These are phyloP conservation scores for Acarospora socialis DNA, from an alignment of 2,329 filamentous ascomycete species.

Conservation along the genomic window DNA sequence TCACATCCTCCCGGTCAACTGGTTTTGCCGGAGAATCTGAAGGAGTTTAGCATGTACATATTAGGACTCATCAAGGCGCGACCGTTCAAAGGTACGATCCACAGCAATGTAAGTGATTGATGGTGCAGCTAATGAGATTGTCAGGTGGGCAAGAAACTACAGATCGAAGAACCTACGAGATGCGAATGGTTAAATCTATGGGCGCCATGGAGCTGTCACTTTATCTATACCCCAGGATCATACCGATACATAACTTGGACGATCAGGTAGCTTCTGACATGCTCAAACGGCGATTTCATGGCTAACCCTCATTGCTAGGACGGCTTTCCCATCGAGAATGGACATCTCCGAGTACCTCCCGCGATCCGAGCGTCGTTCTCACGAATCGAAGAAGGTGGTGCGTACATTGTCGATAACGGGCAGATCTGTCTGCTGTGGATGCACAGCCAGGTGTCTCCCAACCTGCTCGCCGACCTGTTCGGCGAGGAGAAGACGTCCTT, in stretches of 20 bases:
- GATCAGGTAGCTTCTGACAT: constrained; percentile 86
- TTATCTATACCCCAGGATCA: constrained; percentile 90
- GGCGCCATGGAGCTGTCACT: constrained; percentile 72
- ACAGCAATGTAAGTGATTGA: background rate
- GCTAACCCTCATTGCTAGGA: too few relatives aligned
- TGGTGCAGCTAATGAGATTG: constrained; percentile 2
- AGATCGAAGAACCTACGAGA: constrained; percentile 79
- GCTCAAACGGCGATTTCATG: too few relatives aligned
- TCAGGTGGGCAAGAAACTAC: constrained; percentile 71
- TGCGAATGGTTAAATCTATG: constrained; percentile 80
- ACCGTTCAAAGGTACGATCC: constrained; percentile 58
- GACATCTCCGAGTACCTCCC: constrained; percentile 72
- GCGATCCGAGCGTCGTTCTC: constrained; percentile 71
- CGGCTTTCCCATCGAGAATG: too few relatives aligned
- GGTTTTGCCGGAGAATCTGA: constrained; percentile 87
- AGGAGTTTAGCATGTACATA: constrained; percentile 95
- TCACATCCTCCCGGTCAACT: constrained; percentile 77
- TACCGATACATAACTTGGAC: constrained; percentile 78
- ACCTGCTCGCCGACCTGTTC: constrained; percentile 80
- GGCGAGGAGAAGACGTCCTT: constrained; percentile 59
- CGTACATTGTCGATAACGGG: constrained; percentile 89
- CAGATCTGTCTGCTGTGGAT: constrained; percentile 87
- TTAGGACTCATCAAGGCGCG: constrained; percentile 78
- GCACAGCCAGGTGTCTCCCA: constrained; percentile 81
- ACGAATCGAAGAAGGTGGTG: constrained; percentile 80